phyloP scores from a whole-genome alignment of 2,329 filamentous ascomycete species.

The Seiridium unicorne region DNA sequence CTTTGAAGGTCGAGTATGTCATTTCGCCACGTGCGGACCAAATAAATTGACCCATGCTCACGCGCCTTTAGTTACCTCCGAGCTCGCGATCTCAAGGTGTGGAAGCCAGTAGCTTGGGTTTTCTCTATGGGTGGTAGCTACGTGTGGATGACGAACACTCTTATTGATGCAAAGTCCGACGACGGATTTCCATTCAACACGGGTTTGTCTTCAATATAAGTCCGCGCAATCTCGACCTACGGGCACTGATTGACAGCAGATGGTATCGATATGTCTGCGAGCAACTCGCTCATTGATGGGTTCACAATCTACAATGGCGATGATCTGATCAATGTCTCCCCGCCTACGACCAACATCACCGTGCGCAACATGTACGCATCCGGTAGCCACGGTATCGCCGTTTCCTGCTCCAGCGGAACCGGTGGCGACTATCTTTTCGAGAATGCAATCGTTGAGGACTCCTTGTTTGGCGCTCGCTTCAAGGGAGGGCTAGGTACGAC shows the following conservation, averaged over 20 bases:
- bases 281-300: constrained; percentile 17
- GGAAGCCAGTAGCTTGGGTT: constrained; percentile 19
- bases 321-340: constrained; percentile 18
- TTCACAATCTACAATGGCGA: constrained; percentile 20
- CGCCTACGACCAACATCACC: constrained; percentile 18
- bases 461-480: constrained; percentile 18
- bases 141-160: constrained; percentile 19
- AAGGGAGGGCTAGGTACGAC: constrained; percentile 19
- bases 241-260: background rate
- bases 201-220: background rate
- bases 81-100: constrained; percentile 17
- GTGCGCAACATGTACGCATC: constrained; percentile 18
- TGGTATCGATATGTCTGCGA: constrained; percentile 18
- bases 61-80: constrained; percentile 9
- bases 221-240: too few relatives aligned
- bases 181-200: constrained; percentile 20
- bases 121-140: constrained; percentile 16
- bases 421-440: constrained; percentile 20
- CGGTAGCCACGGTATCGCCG: constrained; percentile 18
- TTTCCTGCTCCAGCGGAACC: constrained; percentile 16
- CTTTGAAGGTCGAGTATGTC: constrained; percentile 10
- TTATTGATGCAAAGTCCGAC: constrained; percentile 15
- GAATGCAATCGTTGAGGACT: constrained; percentile 16
- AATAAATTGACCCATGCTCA: background rate
- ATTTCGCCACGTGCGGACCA: background rate